Percentiles rank a stretch among this genome's conserved stretches.
Conservation (phyloP, 2,329 filamentous ascomycete species). For the Aspergillus vadensis region DNA sequence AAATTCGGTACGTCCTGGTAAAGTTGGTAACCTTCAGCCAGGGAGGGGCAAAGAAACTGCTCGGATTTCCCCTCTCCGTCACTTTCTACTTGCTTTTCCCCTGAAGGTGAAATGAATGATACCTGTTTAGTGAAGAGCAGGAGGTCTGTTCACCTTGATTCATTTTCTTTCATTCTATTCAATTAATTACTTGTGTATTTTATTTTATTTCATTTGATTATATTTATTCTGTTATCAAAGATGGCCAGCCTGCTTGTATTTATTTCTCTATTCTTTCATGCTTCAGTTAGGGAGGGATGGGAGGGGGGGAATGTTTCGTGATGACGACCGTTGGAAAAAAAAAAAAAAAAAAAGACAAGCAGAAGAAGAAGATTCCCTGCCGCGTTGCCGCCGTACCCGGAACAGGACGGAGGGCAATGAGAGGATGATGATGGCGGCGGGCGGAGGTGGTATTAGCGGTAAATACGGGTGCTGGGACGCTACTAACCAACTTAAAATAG, state of each 20-base stretch:
- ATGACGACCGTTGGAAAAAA: background rate
- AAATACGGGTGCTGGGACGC: conserved; percentile 16
- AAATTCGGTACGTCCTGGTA: conserved; percentile 7
- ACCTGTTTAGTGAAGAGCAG: background rate
- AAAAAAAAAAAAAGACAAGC: too few relatives aligned
- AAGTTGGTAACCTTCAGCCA: conserved; percentile 1
- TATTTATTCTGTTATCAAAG: too few relatives aligned
- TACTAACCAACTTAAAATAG: conserved; percentile 27
- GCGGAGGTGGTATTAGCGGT: conserved; percentile 19
- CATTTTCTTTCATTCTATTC: too few relatives aligned
- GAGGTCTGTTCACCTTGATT: background rate
- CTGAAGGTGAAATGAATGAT: background rate
- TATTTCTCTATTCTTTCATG: background rate
- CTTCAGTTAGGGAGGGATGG: too few relatives aligned
- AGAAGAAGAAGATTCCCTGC: too few relatives aligned
- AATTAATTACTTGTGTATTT: too few relatives aligned
- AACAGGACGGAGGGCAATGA: conserved; percentile 12
- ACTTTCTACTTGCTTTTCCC: background rate
- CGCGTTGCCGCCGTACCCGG: conserved; percentile 24
- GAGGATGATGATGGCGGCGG: conserved; percentile 11
- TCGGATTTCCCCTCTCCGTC: background rate
- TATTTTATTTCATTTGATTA: too few relatives aligned
- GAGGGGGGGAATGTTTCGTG: background rate
- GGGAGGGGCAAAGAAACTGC: background rate
- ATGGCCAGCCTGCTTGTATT: background rate